Percentiles rank a stretch among this genome's conserved stretches.
These are phyloP conservation scores for Cydonia oblonga DNA, from an alignment of 331 rosid species.

Conservation along the genomic window DNA sequence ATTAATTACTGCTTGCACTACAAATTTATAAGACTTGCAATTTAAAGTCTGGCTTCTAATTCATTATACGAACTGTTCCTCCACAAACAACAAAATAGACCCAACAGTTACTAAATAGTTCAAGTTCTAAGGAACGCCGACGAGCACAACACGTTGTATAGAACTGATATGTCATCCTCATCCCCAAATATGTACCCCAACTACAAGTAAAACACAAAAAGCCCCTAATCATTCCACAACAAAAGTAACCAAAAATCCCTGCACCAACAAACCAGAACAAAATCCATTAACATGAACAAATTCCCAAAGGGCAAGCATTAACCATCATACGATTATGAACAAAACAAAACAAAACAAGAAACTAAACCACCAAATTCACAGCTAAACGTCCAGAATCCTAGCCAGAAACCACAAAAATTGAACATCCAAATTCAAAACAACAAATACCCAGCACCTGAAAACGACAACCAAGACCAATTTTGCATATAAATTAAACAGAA, in stretches of 20 bases:
- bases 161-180: not conserved
- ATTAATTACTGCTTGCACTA: not conserved
- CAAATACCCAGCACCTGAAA: not conserved
- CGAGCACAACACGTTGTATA: not conserved
- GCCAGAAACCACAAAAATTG: not conserved
- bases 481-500: not conserved
- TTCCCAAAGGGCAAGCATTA: not conserved
- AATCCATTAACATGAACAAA: not conserved
- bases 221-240: not conserved
- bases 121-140: not conserved
- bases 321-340: not conserved
- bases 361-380: not conserved
- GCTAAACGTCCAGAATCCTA: not conserved
- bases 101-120: not conserved
- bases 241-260: not conserved
- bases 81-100: not conserved
- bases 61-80: not conserved
- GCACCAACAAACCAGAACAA: not conserved
- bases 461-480: not conserved
- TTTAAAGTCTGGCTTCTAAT: not conserved
- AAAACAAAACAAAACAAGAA: not conserved
- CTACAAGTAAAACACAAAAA: not conserved
- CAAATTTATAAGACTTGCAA: not conserved
- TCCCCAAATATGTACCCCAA: not conserved
- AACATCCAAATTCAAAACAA: not conserved